Conservation (phyloP, 1,139 yeast species). For the Suhomyces maxii region DNA sequence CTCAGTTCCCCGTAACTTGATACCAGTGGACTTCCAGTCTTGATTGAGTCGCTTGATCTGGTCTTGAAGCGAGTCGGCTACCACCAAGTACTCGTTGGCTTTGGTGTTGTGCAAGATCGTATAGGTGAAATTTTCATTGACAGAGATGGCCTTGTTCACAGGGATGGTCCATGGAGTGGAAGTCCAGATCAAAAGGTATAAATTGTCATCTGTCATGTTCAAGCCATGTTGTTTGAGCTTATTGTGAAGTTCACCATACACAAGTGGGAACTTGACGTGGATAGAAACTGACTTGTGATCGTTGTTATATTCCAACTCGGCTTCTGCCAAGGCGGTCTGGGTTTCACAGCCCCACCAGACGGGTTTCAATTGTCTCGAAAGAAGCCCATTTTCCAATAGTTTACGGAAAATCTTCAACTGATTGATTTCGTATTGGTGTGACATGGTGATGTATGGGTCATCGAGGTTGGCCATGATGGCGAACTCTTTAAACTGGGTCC, state of each 20-base stretch:
- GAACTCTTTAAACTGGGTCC: slow-evolving; percentile 60
- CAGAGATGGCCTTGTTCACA: slow-evolving; percentile 81
- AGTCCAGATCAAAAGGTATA: slow-evolving; percentile 75
- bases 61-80: slow-evolving; percentile 47
- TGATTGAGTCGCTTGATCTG: slow-evolving; percentile 21
- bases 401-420: slow-evolving; percentile 71
- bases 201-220: slow-evolving; percentile 1
- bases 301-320: slow-evolving; percentile 85
- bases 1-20: slow-evolving; percentile 41
- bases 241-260: slow-evolving; percentile 1
- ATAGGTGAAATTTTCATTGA: slow-evolving; percentile 60
- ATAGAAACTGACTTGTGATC: slow-evolving; percentile 71
- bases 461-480: slow-evolving; percentile 86
- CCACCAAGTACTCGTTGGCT: slow-evolving; percentile 45
- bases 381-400: slow-evolving; percentile 65
- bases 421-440: slow-evolving; percentile 65
- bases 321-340: slow-evolving; percentile 92
- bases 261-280: slow-evolving; percentile 66
- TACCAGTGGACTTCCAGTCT: slow-evolving; percentile 9
- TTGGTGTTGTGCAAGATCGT: slow-evolving; percentile 43
- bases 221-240: slow-evolving; percentile 7
- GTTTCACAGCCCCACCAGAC: slow-evolving; percentile 98
- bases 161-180: slow-evolving; percentile 98
- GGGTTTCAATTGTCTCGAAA: slow-evolving; percentile 85
- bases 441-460: slow-evolving; percentile 70